Conservation (phyloP, 176 grass and related monocot species). For the Cymbopogon citratus region DNA sequence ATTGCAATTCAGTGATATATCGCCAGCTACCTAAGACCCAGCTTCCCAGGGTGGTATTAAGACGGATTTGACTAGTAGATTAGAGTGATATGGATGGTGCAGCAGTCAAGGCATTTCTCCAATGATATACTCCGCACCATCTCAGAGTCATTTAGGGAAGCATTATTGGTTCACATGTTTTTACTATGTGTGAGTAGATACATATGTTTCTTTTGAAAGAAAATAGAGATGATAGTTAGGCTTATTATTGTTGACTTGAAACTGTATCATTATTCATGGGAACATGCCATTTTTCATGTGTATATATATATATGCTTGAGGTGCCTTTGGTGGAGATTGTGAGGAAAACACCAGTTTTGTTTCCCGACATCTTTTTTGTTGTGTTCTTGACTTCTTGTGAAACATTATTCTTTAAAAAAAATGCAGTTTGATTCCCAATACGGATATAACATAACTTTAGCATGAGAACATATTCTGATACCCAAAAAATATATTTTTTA, state of each 20-base stretch:
- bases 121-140: conserved; percentile 9
- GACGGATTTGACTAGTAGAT: neutral
- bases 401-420: neutral
- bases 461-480: neutral
- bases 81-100: conserved; percentile 4
- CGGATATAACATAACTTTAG: neutral
- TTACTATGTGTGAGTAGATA: neutral
- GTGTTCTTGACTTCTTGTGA: neutral
- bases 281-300: conserved; percentile 9
- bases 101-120: neutral
- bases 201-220: conserved; percentile 2
- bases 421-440: neutral
- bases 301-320: conserved; percentile 43
- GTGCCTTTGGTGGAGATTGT: neutral
- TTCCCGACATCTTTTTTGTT: neutral
- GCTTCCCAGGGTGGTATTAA: conserved; percentile 11
- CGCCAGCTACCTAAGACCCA: conserved; percentile 15
- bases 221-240: conserved; percentile 20
- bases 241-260: conserved; percentile 16
- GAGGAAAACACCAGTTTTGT: neutral
- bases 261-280: conserved; percentile 12
- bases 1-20: neutral
- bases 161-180: conserved; percentile 32
- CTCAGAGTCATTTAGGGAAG: conserved; percentile 9
- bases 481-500: neutral